Evolutionary conservation across 352 stramenopile genomes (phyloP), one percentile per base, ranked within the genome.

Genomic region (Aphanomyces astaci): DNA sequence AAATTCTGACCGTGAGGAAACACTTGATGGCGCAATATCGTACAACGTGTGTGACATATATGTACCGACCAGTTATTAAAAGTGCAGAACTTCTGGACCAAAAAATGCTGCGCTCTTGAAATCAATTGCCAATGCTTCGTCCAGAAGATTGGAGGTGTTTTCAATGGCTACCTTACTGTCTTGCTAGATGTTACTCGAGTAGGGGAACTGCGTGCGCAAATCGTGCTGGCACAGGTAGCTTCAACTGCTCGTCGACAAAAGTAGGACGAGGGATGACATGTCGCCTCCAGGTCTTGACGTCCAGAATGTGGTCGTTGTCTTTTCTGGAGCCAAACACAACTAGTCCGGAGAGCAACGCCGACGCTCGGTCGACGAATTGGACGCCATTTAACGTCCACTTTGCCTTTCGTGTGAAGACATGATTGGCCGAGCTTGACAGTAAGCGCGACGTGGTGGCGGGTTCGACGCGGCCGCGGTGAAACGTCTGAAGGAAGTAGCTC

Each of bases 211-310:
- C 39, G 9, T 46, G 9, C 9, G 17, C 39, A 46, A 46, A 46
- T 17, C 39, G 39, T 17, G 39, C 39, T 17, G 39, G 39, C 39
- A 46, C 9, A 9, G 39, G 39, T 9, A 17, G 39, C 9, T 9
- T 17, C 9, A 17, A 46, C 9, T 46, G 9, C 9, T 17, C 17
- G 39, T 46, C 39, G 39, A 46, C 9, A 17, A 46, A n/a, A n/a
- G n/a, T 17, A 17, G 17, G 39, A 9, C 17, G 9, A 17, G 39
- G 39, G 9, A 46, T 17, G 39, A 46, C 39, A 46, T 46, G 39
- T 24, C 24, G 2, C 2, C 56, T 28, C 56, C 56, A 64, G 24
- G 56, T 45, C 43, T 64, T 64, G 56, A 64, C 28, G 43, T 64
- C 56, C 10, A 64, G 43, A 2, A 64, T 27, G 24, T 64, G n/a